Conservation (phyloP, 768 basidiomycete species). For the Russula emetica region DNA sequence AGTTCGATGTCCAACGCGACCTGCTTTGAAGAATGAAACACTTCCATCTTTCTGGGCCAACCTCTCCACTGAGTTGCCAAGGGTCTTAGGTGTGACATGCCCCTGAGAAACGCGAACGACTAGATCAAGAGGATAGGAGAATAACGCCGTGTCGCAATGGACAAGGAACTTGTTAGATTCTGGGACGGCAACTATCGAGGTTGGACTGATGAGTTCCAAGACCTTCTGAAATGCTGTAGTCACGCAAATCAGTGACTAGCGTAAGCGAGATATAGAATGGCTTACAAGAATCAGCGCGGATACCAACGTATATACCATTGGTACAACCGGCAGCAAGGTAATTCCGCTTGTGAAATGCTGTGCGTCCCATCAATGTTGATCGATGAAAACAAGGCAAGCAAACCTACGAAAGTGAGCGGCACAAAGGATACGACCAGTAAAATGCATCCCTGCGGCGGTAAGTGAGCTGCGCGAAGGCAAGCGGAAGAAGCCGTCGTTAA, state of each 20-base stretch:
- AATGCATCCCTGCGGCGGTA: conserved; percentile 33
- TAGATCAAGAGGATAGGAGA: conserved; percentile 69
- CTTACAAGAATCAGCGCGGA: conserved; percentile 53
- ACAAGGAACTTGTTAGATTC: conserved; percentile 65
- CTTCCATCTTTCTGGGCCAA: conserved; percentile 50
- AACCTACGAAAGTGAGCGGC: conserved; percentile 63
- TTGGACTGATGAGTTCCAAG: conserved; percentile 47
- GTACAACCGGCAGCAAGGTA: conserved; percentile 64
- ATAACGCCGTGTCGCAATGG: conserved; percentile 52
- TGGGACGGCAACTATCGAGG: conserved; percentile 53
- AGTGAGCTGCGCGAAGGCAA: conserved; percentile 35
- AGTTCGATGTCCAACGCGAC: conserved; percentile 48
- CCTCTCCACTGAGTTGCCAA: conserved; percentile 59
- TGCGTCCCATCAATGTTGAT: conserved; percentile 14
- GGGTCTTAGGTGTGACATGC: conserved; percentile 41
- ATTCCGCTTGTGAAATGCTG: conserved; percentile 48
- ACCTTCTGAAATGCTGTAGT: conserved; percentile 54
- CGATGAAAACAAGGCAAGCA: neutral
- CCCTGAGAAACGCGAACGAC: conserved; percentile 56
- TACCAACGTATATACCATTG: conserved; percentile 65
- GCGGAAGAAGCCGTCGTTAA: conserved; percentile 64
- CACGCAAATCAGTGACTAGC: conserved; percentile 7
- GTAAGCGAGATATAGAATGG: conserved; percentile 10
- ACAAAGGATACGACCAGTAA: conserved; percentile 56
- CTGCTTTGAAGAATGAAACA: conserved; percentile 59